Conservation (phyloP, 768 basidiomycete species). For the Saitozyma sp. region DNA sequence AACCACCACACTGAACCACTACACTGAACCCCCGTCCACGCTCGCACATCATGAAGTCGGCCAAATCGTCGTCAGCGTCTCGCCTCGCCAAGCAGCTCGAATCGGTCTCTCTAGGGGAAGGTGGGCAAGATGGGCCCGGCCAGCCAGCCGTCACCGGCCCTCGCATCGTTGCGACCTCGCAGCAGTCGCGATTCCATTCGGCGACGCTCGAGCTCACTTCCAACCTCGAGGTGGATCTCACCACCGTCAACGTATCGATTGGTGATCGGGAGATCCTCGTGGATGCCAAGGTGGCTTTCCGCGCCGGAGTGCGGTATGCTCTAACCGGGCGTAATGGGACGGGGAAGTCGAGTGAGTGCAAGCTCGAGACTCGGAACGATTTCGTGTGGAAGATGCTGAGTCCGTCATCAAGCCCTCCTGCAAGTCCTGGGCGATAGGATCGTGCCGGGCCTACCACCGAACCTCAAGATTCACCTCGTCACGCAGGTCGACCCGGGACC, state of each 20-base stretch:
- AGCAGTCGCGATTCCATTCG: conserved; percentile 48
- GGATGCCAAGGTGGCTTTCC: conserved; percentile 61
- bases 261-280: conserved; percentile 60
- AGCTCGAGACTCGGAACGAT: conserved; percentile 11
- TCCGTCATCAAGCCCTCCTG: conserved; percentile 49
- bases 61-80: no score
- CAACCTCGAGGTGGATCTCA: conserved; percentile 58
- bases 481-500: conserved; percentile 52
- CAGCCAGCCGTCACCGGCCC: not conserved
- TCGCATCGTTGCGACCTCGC: conserved; percentile 24
- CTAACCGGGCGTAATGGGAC: conserved; percentile 63
- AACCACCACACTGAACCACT: no score
- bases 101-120: no score
- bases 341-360: conserved; percentile 58
- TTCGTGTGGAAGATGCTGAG: conserved; percentile 7
- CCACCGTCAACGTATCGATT: conserved; percentile 60
- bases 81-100: no score
- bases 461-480: conserved; percentile 57
- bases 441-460: conserved; percentile 59
- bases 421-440: conserved; percentile 56
- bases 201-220: conserved; percentile 37
- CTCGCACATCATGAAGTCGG: no score
- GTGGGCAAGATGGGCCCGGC: no score
- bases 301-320: conserved; percentile 53
- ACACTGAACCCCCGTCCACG: no score